Evolutionary conservation across 441 rosid genomes (phyloP).

Genomic region (Metrosideros polymorpha): DNA sequence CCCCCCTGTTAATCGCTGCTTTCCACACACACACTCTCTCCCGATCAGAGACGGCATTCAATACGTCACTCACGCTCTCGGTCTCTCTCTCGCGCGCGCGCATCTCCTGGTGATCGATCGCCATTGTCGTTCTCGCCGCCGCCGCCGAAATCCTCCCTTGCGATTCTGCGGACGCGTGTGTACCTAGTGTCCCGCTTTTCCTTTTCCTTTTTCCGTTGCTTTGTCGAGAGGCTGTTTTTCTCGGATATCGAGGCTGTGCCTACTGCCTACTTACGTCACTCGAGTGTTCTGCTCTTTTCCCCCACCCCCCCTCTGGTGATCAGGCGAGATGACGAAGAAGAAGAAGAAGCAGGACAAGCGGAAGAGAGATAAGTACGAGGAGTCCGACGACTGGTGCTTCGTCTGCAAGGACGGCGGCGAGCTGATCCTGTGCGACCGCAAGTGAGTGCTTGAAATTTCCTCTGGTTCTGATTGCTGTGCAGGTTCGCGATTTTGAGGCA

Average conservation of each 20-base stretch:
- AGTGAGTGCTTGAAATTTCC: neutral
- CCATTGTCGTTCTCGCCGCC: neutral
- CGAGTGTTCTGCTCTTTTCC: neutral
- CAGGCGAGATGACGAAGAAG: neutral
- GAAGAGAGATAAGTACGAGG: constrained; percentile 9
- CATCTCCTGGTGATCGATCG: neutral
- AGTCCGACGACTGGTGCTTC: constrained; percentile 38
- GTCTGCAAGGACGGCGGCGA: constrained; percentile 45
- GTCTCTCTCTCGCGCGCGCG: neutral
- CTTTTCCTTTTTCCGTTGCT: neutral
- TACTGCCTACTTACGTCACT: neutral
- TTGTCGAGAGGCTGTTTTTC: neutral
- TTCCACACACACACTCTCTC: neutral
- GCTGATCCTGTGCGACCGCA: constrained; percentile 32
- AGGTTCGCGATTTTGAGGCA: neutral
- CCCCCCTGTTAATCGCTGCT: neutral
- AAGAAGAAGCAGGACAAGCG: constrained; percentile 6
- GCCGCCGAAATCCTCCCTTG: neutral
- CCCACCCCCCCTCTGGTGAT: neutral
- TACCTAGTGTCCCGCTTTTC: neutral
- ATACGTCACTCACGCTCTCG: neutral
- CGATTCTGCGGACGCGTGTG: neutral
- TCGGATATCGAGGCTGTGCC: neutral
- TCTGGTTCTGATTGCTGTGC: neutral
- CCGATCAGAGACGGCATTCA: neutral